These are phyloP conservation scores for Melanogaster broomeanus DNA, from an alignment of 768 basidiomycete genomes.

Conservation along the genomic window DNA sequence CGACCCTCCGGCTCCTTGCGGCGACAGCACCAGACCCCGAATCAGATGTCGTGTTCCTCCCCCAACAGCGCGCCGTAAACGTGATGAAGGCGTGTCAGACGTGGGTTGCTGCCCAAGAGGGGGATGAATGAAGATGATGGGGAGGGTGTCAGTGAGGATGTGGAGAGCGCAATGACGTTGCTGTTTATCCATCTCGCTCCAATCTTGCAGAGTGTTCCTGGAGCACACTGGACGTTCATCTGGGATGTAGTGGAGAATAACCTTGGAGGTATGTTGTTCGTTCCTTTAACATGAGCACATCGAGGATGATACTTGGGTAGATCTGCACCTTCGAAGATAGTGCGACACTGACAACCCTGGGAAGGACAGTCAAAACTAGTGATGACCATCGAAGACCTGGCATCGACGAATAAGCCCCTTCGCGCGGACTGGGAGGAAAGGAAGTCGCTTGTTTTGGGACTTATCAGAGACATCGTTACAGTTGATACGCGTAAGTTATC, in stretches of 20 bases:
- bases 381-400: constrained; percentile 66
- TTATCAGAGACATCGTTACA: constrained; percentile 63
- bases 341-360: constrained; percentile 59
- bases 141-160: constrained; percentile 71
- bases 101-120: constrained; percentile 67
- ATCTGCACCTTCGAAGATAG: constrained; percentile 60
- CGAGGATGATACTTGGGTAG: constrained; percentile 39
- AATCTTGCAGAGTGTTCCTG: constrained; percentile 83
- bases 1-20: constrained; percentile 65
- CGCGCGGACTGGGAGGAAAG: constrained; percentile 68
- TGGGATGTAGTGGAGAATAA: constrained; percentile 89
- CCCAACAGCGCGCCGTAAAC: constrained; percentile 83
- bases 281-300: neutral
- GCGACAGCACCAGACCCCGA: constrained; percentile 78
- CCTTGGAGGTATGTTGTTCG: constrained; percentile 66
- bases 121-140: constrained; percentile 41
- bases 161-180: constrained; percentile 76
- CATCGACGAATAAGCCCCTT: constrained; percentile 70
- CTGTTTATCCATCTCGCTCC: constrained; percentile 79
- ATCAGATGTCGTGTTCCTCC: constrained; percentile 80
- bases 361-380: constrained; percentile 71
- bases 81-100: constrained; percentile 79
- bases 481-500: constrained; percentile 49
- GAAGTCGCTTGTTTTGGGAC: constrained; percentile 48
- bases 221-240: constrained; percentile 90